Evolutionary conservation across 1,284 basidiomycete species (phyloP), one percentile per base, ranked within the genome.

Genomic region (Malassezia caprae): DNA sequence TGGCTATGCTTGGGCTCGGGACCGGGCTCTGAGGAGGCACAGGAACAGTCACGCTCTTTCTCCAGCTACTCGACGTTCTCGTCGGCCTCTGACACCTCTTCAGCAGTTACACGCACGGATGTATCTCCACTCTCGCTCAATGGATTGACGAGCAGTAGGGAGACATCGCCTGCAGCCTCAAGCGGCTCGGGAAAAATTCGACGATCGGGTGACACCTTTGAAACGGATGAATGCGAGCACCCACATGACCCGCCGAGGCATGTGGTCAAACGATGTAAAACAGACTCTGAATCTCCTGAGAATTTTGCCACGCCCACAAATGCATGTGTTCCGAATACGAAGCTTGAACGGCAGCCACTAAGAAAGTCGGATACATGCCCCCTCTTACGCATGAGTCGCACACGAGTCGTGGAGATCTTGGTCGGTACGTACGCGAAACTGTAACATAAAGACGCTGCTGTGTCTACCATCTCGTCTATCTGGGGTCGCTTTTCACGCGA

Each of bases 401-500:
- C 48, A 8, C 23, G 45, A 26, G 51, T 47, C 21, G 54, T 56
- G 34, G 54, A 56, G 15, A 50, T 46, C 27, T 28, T 56, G 23
- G 54, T 56, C 23, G 53, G 53, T 55, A 47, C 19, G 53, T 55
- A 48, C 42, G 8, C 8, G n/a, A 31, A 4, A 3, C 10, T 27
- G 34, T 35, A 15, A 21, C 19, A 21, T 8, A 28, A 30, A 19
- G 37, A 24, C 19, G 39, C 13, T 8, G 39, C 49, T 26, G 37
- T 47, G 6, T 23, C 17, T 12, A 50, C 54, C 40, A 56, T 56
- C 51, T 50, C 40, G 27, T 27, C 35, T 10, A 44, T 51, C 17
- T 53, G 53, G 56, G 50, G 48, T 37, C 35, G 47, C 48, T 30
- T 65, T 27, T 50, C 56, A 55, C 49, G 63, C 56, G 37, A 56